Percentiles rank a stretch among this genome's conserved stretches.
Conservation (phyloP, 352 stramenopile genomes). For the Phytopythium oedochilum region DNA sequence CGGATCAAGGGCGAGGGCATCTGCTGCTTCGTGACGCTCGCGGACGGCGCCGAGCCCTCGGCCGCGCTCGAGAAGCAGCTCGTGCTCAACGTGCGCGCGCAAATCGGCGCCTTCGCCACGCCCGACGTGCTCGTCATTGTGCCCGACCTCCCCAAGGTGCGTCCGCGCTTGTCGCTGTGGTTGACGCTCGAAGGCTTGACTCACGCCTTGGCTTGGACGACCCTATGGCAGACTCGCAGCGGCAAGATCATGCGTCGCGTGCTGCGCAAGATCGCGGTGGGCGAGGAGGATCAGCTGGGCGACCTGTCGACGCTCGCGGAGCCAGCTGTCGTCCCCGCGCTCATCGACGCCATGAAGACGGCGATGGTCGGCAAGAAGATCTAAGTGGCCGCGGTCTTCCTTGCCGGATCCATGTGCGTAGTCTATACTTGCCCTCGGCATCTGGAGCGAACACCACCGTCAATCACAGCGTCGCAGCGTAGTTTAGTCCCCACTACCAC, state of each 20-base stretch:
- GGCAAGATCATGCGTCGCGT: slow-evolving; percentile 99
- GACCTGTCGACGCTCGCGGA: slow-evolving; percentile 97
- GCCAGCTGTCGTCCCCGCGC: slow-evolving; percentile 90
- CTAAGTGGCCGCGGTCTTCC: neutral
- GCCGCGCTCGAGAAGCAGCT: slow-evolving; percentile 58
- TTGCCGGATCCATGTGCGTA: neutral
- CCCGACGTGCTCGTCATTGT: slow-evolving; percentile 94
- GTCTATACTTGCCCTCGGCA: neutral
- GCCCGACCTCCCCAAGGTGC: slow-evolving; percentile 84
- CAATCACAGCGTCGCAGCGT: neutral
- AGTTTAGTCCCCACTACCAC: neutral
- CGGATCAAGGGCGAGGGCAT: slow-evolving; percentile 97
- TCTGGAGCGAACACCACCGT: neutral
- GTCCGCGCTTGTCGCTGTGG: neutral
- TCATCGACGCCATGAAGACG: slow-evolving; percentile 90
- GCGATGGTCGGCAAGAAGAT: slow-evolving; percentile 52
- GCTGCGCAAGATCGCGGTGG: slow-evolving; percentile 96
- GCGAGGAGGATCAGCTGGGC: slow-evolving; percentile 93
- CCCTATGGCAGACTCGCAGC: slow-evolving; percentile 69
- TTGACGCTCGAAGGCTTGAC: too few relatives aligned
- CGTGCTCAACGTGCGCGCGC: slow-evolving; percentile 76
- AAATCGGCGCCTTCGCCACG: slow-evolving; percentile 95
- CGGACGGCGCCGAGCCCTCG: slow-evolving; percentile 65
- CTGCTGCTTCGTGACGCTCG: slow-evolving; percentile 92
- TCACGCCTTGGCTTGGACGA: neutral